Conservation (phyloP, 1,284 basidiomycete species). For the Rhodotorula sp. region DNA sequence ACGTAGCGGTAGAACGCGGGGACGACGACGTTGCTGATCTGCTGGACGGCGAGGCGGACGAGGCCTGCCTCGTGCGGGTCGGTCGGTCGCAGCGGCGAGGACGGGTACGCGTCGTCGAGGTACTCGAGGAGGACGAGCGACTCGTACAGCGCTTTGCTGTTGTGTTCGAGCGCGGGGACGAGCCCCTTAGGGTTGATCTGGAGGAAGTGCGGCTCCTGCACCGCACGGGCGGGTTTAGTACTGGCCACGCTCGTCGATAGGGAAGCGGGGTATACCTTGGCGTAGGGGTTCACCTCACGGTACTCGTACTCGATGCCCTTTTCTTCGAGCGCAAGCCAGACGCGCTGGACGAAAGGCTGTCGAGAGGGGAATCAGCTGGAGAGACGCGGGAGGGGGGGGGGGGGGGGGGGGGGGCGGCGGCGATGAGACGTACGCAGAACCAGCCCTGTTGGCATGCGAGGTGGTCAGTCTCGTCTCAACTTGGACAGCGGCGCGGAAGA, state of each 20-base stretch:
- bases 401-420: too few relatives aligned
- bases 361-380: neutral
- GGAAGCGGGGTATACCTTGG: conserved; percentile 19
- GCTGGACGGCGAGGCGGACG: conserved; percentile 21
- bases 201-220: conserved; percentile 41
- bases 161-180: conserved; percentile 58
- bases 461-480: conserved; percentile 32
- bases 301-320: conserved; percentile 64
- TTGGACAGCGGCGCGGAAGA: too few relatives aligned
- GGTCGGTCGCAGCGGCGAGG: neutral
- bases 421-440: conserved; percentile 29
- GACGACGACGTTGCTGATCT: conserved; percentile 47
- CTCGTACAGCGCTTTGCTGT: conserved; percentile 63
- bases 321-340: conserved; percentile 52
- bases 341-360: conserved; percentile 40
- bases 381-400: too few relatives aligned
- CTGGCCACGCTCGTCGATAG: too few relatives aligned
- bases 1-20: conserved; percentile 41
- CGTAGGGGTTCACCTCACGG: conserved; percentile 49
- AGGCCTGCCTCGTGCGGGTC: conserved; percentile 14
- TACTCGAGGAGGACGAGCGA: conserved; percentile 64
- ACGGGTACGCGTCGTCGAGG: conserved; percentile 58
- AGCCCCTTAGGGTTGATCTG: conserved; percentile 40
- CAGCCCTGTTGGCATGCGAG: conserved; percentile 39
- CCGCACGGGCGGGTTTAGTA: too few relatives aligned